These are phyloP conservation scores for Novymonas esmeraldas DNA, from an alignment of 208 protist genomes.

Conservation along the genomic window DNA sequence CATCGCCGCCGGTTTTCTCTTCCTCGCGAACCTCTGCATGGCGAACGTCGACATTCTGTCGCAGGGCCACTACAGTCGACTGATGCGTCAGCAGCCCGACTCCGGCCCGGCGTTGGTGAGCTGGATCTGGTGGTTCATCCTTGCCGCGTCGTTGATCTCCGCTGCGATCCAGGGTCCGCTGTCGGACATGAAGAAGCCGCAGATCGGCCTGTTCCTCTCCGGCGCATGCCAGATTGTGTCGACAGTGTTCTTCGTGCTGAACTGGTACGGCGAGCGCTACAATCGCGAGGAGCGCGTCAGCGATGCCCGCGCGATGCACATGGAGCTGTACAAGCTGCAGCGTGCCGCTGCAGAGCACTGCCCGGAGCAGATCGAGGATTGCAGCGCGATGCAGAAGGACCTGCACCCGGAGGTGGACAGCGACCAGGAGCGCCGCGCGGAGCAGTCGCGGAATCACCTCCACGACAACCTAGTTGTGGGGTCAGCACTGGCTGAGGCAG, in stretches of 20 bases:
- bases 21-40: slow-evolving; percentile 55
- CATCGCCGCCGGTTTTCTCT: slow-evolving; percentile 44
- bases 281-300: slow-evolving; percentile 21
- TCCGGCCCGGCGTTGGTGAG: slow-evolving; percentile 33
- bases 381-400: not conserved
- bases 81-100: slow-evolving; percentile 38
- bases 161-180: slow-evolving; percentile 37
- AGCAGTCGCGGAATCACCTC: too few relatives aligned
- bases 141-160: slow-evolving; percentile 25
- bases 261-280: slow-evolving; percentile 39
- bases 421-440: too few relatives aligned
- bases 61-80: slow-evolving; percentile 71
- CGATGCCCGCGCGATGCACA: not conserved
- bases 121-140: slow-evolving; percentile 42
- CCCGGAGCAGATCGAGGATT: too few relatives aligned
- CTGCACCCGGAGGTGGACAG: too few relatives aligned
- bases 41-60: slow-evolving; percentile 77
- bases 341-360: too few relatives aligned
- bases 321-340: not conserved
- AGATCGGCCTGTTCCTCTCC: slow-evolving; percentile 35
- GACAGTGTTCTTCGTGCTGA: slow-evolving; percentile 32
- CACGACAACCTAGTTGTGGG: too few relatives aligned
- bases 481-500: too few relatives aligned
- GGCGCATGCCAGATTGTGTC: slow-evolving; percentile 27
- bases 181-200: slow-evolving; percentile 25